Base-by-base conservation (phyloP, 495 filamentous ascomycete species). In the Penicillium arizonense region DNA sequence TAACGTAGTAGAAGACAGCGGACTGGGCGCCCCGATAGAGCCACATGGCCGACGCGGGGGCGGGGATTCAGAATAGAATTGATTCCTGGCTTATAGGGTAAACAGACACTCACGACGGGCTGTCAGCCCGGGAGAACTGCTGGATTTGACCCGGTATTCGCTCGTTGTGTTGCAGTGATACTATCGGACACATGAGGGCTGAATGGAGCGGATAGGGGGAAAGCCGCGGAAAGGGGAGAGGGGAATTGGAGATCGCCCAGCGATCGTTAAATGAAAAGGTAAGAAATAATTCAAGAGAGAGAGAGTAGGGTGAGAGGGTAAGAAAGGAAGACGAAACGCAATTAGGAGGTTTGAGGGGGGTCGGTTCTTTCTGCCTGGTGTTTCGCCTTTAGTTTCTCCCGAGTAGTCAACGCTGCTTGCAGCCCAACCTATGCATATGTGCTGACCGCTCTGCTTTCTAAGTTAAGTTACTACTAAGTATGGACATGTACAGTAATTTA, bases 1-100 rank as follows among this genome's bases (percentile, higher is more conserved):
- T 87, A 50, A 84, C 79, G 58, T 92, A 83, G 77, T 92, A 95
- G 72, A 95, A 96, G 65, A 92, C 73, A 51, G 88, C 89, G 13
- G 90, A 96, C 73, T 94, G 91, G 45, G 67, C 75, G 44, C 79
- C 79, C 21, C 79, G 72, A 60, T 71, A 80, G 62, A 82, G 70
- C 79, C 79, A 82, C 75, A 78, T 78, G 63, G 51, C 63, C 28
- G 50, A 47, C 41, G 58, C 41, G 57, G 55, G 57, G 56, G 49
- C 26, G 43, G 41, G 52, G 45, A 41, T 23, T 3, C 28, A 30
- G 33, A 20, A 28, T 42, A 28, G 24, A 42, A 11, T 42, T 42
- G 39, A 30, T 30, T 30, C 7, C 5, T 30, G 28, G 9, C 28
- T 30, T 5, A 9, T 42, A 42, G 20, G 39, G 21, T 18, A 42